Evolutionary conservation across 352 stramenopile genomes (phyloP).

Genomic region (Blastocystis sp.): DNA sequence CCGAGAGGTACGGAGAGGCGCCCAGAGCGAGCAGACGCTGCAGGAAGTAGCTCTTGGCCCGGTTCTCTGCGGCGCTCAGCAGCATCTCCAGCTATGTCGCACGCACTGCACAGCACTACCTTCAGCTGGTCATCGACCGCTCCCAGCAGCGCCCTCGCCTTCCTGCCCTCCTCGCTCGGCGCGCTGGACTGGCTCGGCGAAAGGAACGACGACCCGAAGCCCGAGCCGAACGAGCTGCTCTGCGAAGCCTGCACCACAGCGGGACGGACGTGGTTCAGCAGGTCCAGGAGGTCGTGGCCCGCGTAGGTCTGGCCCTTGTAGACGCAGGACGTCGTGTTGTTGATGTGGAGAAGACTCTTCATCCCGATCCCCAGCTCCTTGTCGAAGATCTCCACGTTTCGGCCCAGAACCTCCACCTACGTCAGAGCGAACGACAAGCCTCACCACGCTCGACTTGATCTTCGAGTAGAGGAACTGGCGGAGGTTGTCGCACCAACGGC

Average conservation of each 20-base stretch:
- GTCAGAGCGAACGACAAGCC: neutral
- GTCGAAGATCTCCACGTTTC: neutral
- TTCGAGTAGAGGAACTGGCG: conserved; percentile 30
- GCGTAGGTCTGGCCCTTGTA: neutral
- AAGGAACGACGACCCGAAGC: neutral
- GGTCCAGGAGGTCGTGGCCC: neutral
- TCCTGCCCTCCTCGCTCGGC: neutral
- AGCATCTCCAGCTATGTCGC: neutral
- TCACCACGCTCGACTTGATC: neutral
- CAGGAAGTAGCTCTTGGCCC: neutral
- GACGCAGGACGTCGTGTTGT: neutral
- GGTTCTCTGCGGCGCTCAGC: neutral
- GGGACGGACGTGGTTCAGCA: neutral
- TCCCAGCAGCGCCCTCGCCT: neutral
- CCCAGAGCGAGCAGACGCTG: neutral
- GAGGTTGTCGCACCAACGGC: conserved; percentile 26
- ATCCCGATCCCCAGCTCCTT: neutral
- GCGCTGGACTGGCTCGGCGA: neutral
- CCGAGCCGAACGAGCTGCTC: neutral
- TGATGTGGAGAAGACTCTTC: neutral
- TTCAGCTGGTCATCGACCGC: neutral
- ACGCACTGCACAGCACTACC: neutral
- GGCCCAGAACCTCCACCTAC: neutral
- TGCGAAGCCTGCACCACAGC: neutral
- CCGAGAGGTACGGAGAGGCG: neutral